Percentiles rank a stretch among this genome's conserved stretches.
Conservation (phyloP, 2,329 filamentous ascomycete species). For the Venturia carpophila region DNA sequence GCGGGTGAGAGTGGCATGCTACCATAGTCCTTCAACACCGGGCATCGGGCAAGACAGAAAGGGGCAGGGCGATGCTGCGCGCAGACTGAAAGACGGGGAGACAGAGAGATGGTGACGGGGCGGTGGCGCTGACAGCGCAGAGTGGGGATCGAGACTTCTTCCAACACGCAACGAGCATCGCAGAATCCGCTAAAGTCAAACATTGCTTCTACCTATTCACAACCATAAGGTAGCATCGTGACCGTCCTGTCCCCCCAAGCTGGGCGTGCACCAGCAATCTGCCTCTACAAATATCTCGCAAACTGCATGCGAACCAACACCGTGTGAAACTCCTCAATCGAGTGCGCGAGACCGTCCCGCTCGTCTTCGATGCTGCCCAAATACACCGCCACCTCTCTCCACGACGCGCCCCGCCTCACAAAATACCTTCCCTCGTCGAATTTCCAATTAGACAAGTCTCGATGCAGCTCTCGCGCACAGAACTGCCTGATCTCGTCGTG, state of each 20-base stretch:
- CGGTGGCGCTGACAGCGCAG: not conserved
- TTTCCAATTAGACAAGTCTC: constrained; percentile 43
- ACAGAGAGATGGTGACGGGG: too few species aligned
- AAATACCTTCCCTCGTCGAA: constrained; percentile 38
- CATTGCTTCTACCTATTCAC: not conserved
- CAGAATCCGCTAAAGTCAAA: too few species aligned
- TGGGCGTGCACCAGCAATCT: not conserved
- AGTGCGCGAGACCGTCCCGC: constrained; percentile 21
- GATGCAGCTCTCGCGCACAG: constrained; percentile 35
- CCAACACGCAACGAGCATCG: not conserved
- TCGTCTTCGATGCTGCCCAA: constrained; percentile 28
- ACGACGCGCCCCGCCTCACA: constrained; percentile 38
- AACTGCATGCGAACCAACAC: constrained; percentile 18
- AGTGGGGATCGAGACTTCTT: constrained; percentile 6
- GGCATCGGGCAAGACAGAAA: too few species aligned
- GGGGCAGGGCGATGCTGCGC: too few species aligned
- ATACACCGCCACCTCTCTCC: constrained; percentile 38
- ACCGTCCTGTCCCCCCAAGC: not conserved
- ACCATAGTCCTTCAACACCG: too few species aligned
- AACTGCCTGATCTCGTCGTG: constrained; percentile 23
- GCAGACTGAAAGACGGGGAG: too few species aligned
- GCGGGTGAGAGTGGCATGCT: too few species aligned
- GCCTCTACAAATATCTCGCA: not conserved
- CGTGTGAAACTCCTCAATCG: constrained; percentile 24
- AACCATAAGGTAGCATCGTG: not conserved